A percentile compares a stretch with the other conserved stretches of the same genome.
Evolutionary conservation across 2,329 filamentous ascomycete genomes (phyloP).

Genomic region (Aspergillus sp.): DNA sequence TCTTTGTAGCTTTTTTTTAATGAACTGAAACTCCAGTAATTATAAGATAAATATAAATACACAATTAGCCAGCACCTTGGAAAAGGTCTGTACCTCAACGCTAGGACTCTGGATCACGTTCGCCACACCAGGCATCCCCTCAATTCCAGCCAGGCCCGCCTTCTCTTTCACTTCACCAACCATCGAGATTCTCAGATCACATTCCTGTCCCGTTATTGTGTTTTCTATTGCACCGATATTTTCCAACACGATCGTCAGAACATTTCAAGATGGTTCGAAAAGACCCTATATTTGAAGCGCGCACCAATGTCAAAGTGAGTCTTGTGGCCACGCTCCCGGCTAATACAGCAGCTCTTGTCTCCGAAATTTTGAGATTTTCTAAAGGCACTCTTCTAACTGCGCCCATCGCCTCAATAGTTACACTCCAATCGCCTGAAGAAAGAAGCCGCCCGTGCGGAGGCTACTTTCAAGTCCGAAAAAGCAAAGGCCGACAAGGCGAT

Average conservation of each 20-base stretch:
- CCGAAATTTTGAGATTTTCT: not conserved
- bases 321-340: not conserved
- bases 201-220: not conserved
- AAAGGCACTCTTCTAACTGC: not conserved
- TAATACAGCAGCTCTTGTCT: not conserved
- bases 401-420: constrained; percentile 29
- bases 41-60: not conserved
- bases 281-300: constrained; percentile 44
- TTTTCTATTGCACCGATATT: not conserved
- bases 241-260: not conserved
- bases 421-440: constrained; percentile 50
- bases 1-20: no score
- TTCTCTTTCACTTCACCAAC: not conserved
- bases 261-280: constrained; percentile 38
- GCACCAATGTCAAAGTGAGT: constrained; percentile 43
- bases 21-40: no score
- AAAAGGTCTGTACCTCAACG: no score
- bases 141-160: constrained; percentile 7
- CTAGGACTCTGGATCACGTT: constrained; percentile 20
- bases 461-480: constrained; percentile 49
- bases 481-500: constrained; percentile 50
- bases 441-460: constrained; percentile 47
- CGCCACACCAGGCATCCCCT: constrained; percentile 19
- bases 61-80: not conserved
- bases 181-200: not conserved